Base-by-base conservation (phyloP, 164 flowering plant species). In the Piper betle region DNA sequence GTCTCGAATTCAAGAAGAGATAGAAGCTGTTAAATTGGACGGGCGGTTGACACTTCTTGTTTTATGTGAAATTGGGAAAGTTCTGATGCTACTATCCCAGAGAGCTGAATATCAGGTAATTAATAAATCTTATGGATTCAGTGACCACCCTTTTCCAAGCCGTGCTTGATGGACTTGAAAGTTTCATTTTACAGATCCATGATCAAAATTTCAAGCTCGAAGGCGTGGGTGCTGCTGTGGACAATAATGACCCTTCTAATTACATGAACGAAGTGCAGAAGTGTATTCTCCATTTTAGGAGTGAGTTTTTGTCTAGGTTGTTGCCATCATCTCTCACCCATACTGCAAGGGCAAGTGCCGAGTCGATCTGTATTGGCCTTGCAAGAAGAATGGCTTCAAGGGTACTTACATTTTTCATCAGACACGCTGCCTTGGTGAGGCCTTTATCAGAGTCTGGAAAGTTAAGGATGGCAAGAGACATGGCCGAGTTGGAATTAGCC, bases 391-490 rank as follows among this genome's bases (percentile, higher is more conserved):
- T 88, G 92, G 96, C 99, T 57, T 84, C 92, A 3, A 71, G 97
- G 66, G 89, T 86, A 66, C 69, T 93, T 8, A 75, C 80, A 62
- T 81, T 84, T 78, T 93, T 85, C 69, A 80, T 93, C 57, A 73
- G 97, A 61, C 99, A 90, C 55, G 97, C 95, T 55, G 78, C 99
- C 59, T 87, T 93, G 54, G 89, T 90, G 55, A 75, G 96, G 63
- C 99, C 99, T n/a, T 87, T 93, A 50, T 90, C 97, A 16, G 99
- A 93, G 71, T 85, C 95, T 0, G 97, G 99, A 17, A 93, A 88
- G 78, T 73, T 90, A 59, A 79, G 96, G 68, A 79, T 93, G 95
- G 95, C 97, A 37, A 72, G 85, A 69, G 99, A 90, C 80, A 90
- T 93, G 99, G 96, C 96, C 50, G 96, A 93, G 78, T 74, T 93